phyloP scores from a whole-genome alignment of 768 basidiomycete species.

The Galerina sulciceps region DNA sequence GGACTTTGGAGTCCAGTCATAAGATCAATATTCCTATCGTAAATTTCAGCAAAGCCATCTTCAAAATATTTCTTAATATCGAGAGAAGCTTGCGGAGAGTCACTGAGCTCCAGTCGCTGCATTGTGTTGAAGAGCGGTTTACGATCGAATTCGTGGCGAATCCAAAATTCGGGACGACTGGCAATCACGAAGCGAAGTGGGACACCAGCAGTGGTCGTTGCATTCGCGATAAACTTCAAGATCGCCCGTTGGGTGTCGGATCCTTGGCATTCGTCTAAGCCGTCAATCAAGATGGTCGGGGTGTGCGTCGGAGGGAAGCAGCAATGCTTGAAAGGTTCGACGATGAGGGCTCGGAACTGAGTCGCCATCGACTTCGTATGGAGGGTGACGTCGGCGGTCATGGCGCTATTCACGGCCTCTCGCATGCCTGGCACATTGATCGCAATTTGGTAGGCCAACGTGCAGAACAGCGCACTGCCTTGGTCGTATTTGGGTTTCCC shows the following conservation, averaged over 20 bases:
- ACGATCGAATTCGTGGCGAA: slow-evolving; percentile 9
- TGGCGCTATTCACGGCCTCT: slow-evolving; percentile 3
- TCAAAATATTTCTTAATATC: slow-evolving; percentile 16
- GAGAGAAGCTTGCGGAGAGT: slow-evolving; percentile 6
- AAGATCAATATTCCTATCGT: background rate
- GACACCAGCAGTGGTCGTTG: background rate
- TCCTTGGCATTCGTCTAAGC: slow-evolving; percentile 26
- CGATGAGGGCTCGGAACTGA: slow-evolving; percentile 13
- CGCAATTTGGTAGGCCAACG: slow-evolving; percentile 28
- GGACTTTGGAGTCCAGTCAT: background rate
- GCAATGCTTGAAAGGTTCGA: slow-evolving; percentile 5
- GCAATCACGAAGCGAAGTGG: slow-evolving; percentile 17
- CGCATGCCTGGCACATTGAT: slow-evolving; percentile 1
- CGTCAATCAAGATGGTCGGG: slow-evolving; percentile 26
- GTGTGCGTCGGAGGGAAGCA: background rate
- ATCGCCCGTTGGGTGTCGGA: slow-evolving; percentile 17
- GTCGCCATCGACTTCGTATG: slow-evolving; percentile 10
- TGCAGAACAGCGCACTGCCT: slow-evolving; percentile 6
- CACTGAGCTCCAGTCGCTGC: background rate
- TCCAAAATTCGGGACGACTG: slow-evolving; percentile 16
- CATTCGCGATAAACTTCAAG: slow-evolving; percentile 8
- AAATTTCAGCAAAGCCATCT: slow-evolving; percentile 13
- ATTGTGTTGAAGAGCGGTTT: background rate
- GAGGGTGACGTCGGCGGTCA: slow-evolving; percentile 12
- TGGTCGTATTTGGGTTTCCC: slow-evolving; percentile 10